Percentiles rank a stretch among this genome's conserved stretches.
Conservation (phyloP, 305 asterid species). For the Plantago coronopus region DNA sequence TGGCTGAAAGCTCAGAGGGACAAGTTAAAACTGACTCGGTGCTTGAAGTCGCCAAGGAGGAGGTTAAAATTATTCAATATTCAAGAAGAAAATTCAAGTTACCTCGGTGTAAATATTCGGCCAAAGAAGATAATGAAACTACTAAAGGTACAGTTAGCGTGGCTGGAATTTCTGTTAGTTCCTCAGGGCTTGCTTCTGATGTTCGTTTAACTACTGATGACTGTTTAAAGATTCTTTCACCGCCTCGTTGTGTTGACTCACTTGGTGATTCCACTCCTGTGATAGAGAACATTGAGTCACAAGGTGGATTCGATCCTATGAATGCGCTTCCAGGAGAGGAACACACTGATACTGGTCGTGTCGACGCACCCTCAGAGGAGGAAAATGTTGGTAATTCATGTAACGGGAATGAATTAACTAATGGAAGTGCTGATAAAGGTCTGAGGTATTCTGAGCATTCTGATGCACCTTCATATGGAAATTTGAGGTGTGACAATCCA, state of each 20-base stretch:
- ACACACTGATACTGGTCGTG: not conserved
- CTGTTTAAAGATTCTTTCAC: constrained; percentile 21
- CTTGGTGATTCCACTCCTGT: constrained; percentile 21
- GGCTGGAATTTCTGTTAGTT: constrained; percentile 26
- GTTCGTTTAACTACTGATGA: constrained; percentile 12
- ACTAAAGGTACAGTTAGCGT: constrained; percentile 9
- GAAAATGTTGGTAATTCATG: constrained; percentile 23
- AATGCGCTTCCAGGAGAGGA: too few species aligned
- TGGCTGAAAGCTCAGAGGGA: constrained; percentile 25
- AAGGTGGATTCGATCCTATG: constrained; percentile 8
- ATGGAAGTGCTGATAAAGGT: constrained; percentile 24
- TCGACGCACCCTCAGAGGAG: constrained; percentile 18
- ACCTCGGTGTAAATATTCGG: constrained; percentile 15
- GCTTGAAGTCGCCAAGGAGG: constrained; percentile 31
- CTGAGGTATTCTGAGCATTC: constrained; percentile 28
- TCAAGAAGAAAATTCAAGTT: constrained; percentile 62
- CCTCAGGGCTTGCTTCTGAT: constrained; percentile 23
- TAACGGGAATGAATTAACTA: constrained; percentile 23
- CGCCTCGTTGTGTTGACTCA: constrained; percentile 28
- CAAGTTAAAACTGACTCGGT: constrained; percentile 30
- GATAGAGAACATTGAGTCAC: constrained; percentile 26
- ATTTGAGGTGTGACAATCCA: constrained; percentile 22
- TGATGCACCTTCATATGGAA: constrained; percentile 28
- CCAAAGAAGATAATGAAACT: constrained; percentile 21
- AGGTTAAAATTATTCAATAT: constrained; percentile 53